Percentiles rank a stretch among this genome's conserved stretches.
Evolutionary conservation across 768 basidiomycete genomes (phyloP).

Genomic region (Lactarius vividus): DNA sequence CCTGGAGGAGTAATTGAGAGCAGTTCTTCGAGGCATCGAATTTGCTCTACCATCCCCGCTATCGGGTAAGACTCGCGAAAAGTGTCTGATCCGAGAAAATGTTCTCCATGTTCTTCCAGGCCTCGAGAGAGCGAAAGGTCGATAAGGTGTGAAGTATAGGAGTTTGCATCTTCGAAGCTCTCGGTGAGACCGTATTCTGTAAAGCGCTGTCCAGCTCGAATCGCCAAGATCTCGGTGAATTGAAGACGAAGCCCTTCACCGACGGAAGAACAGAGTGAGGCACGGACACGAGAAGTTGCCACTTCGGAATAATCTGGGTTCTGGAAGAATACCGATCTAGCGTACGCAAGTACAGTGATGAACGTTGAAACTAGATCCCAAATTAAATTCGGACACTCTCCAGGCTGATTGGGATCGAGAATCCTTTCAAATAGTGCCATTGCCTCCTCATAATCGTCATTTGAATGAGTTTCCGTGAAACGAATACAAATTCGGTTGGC

Average conservation of each 20-base stretch:
- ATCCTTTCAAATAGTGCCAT: background rate
- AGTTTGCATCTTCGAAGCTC: background rate
- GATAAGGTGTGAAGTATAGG: background rate
- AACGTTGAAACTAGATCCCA: background rate
- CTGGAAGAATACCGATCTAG: too few relatives aligned
- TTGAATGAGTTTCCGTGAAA: background rate
- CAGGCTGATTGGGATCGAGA: background rate
- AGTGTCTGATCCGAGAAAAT: background rate
- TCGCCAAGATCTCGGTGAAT: background rate
- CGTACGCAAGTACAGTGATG: too few relatives aligned
- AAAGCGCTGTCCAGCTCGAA: background rate
- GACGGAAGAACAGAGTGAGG: background rate
- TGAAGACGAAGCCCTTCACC: background rate
- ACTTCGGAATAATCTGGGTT: background rate
- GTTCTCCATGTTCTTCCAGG: background rate
- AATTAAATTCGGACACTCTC: background rate
- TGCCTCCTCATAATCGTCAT: conserved; percentile 1
- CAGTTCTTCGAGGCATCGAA: background rate
- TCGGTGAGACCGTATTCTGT: background rate
- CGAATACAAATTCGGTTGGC: background rate
- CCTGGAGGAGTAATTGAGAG: background rate
- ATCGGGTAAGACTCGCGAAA: background rate
- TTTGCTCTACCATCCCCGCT: background rate
- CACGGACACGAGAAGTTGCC: background rate
- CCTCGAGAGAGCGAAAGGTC: background rate